Evolutionary conservation across 169 alveolate species (phyloP), one percentile per base, ranked within the genome.

Genomic region (Plasmodium fragile): DNA sequence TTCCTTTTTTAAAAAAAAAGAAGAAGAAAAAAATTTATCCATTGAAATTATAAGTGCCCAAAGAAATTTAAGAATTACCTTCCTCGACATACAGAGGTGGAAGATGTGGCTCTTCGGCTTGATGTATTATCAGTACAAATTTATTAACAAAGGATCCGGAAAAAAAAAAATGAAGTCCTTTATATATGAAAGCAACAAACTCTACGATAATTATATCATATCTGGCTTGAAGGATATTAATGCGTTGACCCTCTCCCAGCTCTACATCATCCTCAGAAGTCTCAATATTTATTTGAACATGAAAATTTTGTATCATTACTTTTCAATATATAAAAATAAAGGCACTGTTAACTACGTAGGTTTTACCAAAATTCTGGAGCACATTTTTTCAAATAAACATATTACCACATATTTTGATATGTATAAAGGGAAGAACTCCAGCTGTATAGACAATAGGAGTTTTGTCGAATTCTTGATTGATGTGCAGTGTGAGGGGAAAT

Each of bases 1-100:
- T 30, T 22, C 43, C 55, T 91, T 91, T 91, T 91, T 91, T 81
- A 91, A 91, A 91, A 91, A 91, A 81, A 91, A 91, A 91, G 92
- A 91, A 70, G 84, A 65, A 69, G 94, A 91, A 53, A 91, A 91
- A 70, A 91, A 81, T 81, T 91, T 91, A 55, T 91, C 94, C 25
- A 91, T 91, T 55, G 94, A 91, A 91, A 91, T 91, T 70, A 91
- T 91, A 18, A 91, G 92, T 79, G 41, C 52, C 16, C 79, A 80
- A 4, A 59, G 92, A 45, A 91, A 65, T 69, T 69, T 91, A 55
- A 79, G 85, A 69, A 34, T 91, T 22, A 91, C 94, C 1, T 91
- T 91, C 82, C 82, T 91, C 32, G 94, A 91, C 59, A 91, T 91
- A 16, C 94, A 91, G 75, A 91, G 94, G 73, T 91, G 94, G 94